Evolutionary conservation across 371 early-diverging fungal genomes (phyloP), one percentile per base, ranked within the genome.

Genomic region (Coemansia sp.): DNA sequence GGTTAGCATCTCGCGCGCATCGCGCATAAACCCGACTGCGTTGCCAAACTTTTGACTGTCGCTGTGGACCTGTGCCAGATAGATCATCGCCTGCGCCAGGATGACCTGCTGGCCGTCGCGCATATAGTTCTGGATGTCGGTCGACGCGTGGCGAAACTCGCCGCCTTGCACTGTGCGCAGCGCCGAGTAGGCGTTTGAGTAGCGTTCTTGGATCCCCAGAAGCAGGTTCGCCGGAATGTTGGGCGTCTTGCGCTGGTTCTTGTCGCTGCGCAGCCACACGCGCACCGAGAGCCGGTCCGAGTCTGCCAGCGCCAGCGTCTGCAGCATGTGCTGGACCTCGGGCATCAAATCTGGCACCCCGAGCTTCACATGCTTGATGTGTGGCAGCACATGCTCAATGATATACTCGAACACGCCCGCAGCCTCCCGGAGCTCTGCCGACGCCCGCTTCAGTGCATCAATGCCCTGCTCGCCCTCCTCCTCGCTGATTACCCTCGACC

Each of bases 21-120:
- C 79, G 42, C 74, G 71, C 58, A 79, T 78, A 55, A 75, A 79
- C 37, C 76, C 67, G 11, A 79, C 79, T 0, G 79, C 78, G 31
- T 65, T 59, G 39, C 79, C 79, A 18, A 53, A 79, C 55, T 70
- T 59, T 52, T 79, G 70, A 49, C 55, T 69, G 60, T 77, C 78
- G 62, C 67, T 75, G 48, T 72, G 61, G 2, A 68, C 72, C 52
- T 79, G 75, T 0, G 79, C 72, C 48, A 79, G 48, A 43, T 79
- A 79, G 5, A 79, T 58, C 72, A 79, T 70, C 3, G 79, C 77
- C 54, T 77, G 68, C 2, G 74, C 69, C 24, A 68, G 52, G 10
- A 78, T 71, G 14, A 79, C 66, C 43, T 60, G 58, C 43, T 77
- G 79, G 12, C 79, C 69, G 36, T 72, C 75, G 40, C 66, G 71